Percentiles rank a stretch among this genome's conserved stretches.
Evolutionary conservation across 225 moss, liverwort and hornwort genomes (phyloP).

Genomic region (Lunularia cruciata): DNA sequence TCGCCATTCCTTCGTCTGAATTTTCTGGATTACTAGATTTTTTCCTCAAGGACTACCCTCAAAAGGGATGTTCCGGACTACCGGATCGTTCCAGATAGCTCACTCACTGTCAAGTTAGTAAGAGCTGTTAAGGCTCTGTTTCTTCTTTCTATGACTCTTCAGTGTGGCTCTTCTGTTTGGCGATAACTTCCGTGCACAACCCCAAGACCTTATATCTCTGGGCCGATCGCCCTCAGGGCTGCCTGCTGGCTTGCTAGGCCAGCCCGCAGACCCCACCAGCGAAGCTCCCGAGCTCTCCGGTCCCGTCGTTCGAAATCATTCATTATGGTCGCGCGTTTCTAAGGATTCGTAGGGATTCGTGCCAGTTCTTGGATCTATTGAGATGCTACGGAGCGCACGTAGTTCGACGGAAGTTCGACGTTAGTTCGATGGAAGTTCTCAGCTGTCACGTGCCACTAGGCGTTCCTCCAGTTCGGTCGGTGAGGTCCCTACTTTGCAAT

Average conservation of each 20-base stretch:
- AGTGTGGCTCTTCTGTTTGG: background rate
- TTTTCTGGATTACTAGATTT: background rate
- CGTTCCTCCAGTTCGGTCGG: background rate
- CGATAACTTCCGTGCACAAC: background rate
- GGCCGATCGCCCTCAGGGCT: background rate
- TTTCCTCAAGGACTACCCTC: background rate
- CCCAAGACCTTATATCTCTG: background rate
- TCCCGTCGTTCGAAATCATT: too few species aligned
- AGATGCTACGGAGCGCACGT: too few species aligned
- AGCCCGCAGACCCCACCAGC: too few species aligned
- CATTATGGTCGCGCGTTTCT: too few species aligned
- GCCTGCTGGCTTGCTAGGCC: background rate
- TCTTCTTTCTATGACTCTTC: background rate
- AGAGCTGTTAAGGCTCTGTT: background rate
- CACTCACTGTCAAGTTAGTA: slow-evolving; percentile 9
- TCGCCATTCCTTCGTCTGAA: background rate
- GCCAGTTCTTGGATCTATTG: too few species aligned
- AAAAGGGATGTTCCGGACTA: background rate
- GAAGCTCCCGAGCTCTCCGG: background rate
- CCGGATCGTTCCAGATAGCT: background rate
- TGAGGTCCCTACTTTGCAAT: too few species aligned
- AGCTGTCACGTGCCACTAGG: slow-evolving; percentile 2
- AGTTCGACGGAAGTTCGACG: too few species aligned
- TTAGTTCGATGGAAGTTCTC: too few species aligned
- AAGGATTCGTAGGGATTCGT: too few species aligned